A percentile compares a stretch with the other conserved stretches of the same genome.
phyloP scores from a whole-genome alignment of 2,329 filamentous ascomycete species.

The Corynespora cassiicola region DNA sequence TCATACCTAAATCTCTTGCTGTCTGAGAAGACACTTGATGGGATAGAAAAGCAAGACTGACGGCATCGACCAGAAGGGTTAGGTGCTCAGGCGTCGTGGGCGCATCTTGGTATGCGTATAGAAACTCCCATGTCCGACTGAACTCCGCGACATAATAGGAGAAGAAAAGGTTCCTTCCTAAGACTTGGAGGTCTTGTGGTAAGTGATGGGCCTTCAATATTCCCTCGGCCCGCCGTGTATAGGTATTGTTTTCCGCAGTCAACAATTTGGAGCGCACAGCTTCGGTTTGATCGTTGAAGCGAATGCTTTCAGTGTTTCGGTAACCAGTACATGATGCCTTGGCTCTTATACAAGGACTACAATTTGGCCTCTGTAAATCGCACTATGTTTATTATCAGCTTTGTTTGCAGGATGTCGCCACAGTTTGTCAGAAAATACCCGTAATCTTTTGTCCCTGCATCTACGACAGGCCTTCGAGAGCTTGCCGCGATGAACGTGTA shows the following conservation, averaged over 20 bases:
- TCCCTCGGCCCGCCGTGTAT: neutral
- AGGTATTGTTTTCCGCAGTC: neutral
- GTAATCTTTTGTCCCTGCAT: constrained; percentile 23
- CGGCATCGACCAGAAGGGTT: constrained; percentile 32
- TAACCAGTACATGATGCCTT: constrained; percentile 27
- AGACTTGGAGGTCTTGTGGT: constrained; percentile 21
- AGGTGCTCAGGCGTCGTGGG: constrained; percentile 24
- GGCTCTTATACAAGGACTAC: constrained; percentile 28
- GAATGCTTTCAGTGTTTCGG: constrained; percentile 26
- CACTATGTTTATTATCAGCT: constrained; percentile 21
- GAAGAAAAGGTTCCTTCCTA: constrained; percentile 31
- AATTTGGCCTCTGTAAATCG: constrained; percentile 25
- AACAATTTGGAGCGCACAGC: constrained; percentile 20
- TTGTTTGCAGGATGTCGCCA: neutral
- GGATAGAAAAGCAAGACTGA: constrained; percentile 33
- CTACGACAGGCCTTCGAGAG: constrained; percentile 26
- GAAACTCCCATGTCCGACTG: constrained; percentile 28
- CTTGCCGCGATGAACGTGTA: no score
- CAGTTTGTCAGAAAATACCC: constrained; percentile 11
- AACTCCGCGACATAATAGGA: constrained; percentile 33
- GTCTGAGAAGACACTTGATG: constrained; percentile 22
- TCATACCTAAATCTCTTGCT: constrained; percentile 21
- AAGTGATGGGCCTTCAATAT: constrained; percentile 13
- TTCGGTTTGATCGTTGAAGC: constrained; percentile 32
- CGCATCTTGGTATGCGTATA: constrained; percentile 22